Conservation (phyloP, 2,329 filamentous ascomycete genomes). For the Aspergillus quadricinctus region DNA sequence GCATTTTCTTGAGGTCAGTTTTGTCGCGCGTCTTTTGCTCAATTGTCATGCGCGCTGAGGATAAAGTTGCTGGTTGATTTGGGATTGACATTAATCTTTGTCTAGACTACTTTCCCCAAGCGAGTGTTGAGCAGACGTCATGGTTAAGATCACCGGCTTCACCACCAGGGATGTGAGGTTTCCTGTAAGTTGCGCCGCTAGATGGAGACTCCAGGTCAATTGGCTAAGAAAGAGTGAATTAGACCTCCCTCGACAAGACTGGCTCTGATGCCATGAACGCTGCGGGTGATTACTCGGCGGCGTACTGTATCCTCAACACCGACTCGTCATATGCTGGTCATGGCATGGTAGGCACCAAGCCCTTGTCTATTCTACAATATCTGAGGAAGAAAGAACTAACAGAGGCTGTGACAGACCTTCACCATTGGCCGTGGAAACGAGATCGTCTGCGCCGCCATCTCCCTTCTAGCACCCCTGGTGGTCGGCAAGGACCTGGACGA, state of each 20-base stretch:
- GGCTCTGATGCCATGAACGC: constrained; percentile 96
- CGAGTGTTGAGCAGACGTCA: constrained; percentile 17
- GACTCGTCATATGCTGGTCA: constrained; percentile 53
- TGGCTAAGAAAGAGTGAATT: constrained; percentile 2
- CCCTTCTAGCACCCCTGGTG: constrained; percentile 71
- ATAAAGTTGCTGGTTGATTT: background rate
- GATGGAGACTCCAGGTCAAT: background rate
- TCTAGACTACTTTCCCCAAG: background rate
- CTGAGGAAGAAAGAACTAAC: constrained; percentile 2
- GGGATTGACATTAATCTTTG: background rate
- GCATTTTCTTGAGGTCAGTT: background rate
- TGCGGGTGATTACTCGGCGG: constrained; percentile 84
- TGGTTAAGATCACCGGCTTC: constrained; percentile 68
- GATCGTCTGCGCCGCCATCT: constrained; percentile 81
- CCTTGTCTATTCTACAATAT: background rate
- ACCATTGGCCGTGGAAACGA: constrained; percentile 71
- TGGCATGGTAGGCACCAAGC: constrained; percentile 34
- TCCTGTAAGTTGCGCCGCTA: constrained; percentile 43
- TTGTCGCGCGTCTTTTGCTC: background rate
- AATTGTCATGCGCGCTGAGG: background rate
- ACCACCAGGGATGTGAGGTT: constrained; percentile 71
- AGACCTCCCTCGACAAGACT: constrained; percentile 93
- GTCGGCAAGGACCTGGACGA: constrained; percentile 70
- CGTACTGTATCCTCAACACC: constrained; percentile 89
- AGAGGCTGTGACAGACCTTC: constrained; percentile 32